phyloP scores from a whole-genome alignment of 2,329 filamentous ascomycete species.

The Botryotinia narcissicola region DNA sequence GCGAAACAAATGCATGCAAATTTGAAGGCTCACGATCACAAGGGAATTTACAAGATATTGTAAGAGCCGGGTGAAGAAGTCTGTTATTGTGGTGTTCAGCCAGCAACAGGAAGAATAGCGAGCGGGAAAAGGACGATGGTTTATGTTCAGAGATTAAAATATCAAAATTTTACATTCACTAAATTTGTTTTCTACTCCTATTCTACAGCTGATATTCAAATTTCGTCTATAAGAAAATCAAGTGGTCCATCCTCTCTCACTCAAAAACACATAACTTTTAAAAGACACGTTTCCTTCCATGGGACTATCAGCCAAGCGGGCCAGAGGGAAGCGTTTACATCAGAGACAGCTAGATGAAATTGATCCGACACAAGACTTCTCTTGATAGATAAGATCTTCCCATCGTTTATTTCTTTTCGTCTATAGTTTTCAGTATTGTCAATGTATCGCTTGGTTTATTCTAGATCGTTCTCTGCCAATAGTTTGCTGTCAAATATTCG shows the following conservation, averaged over 20 bases:
- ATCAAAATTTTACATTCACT: neutral
- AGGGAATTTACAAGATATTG: conserved; percentile 7
- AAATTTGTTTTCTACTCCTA: neutral
- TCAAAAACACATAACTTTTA: neutral
- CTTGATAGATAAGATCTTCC: neutral
- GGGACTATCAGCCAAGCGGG: neutral
- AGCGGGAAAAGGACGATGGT: neutral
- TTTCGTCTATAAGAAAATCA: neutral
- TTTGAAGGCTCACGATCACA: neutral
- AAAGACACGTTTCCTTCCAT: neutral
- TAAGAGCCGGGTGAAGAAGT: neutral
- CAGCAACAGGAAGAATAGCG: too few relatives aligned
- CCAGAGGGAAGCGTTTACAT: neutral
- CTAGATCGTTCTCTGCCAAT: neutral
- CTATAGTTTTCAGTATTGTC: neutral
- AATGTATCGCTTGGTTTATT: neutral
- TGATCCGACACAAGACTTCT: neutral
- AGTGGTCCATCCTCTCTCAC: neutral
- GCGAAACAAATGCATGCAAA: neutral
- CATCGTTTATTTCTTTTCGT: neutral
- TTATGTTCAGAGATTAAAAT: neutral
- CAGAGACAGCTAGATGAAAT: neutral
- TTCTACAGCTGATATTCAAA: neutral
- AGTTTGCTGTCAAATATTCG: neutral
- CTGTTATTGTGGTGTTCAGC: neutral